These are phyloP conservation scores for Hypoxylon sp. DNA, from an alignment of 2,329 filamentous ascomycete genomes.

Conservation along the genomic window DNA sequence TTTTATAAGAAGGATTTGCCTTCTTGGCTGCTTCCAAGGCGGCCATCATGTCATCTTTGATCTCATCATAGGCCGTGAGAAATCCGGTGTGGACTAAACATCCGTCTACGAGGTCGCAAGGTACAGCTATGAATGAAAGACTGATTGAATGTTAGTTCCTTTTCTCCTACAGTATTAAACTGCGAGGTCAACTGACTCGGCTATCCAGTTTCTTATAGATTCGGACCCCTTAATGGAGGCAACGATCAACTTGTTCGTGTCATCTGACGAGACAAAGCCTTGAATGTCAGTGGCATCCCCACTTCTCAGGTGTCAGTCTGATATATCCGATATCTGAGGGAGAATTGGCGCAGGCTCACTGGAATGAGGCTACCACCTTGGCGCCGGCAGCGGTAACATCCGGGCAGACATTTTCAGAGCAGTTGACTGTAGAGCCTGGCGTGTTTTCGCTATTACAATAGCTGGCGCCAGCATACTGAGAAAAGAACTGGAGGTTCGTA, in stretches of 20 bases:
- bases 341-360: conserved; percentile 47
- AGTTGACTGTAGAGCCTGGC: conserved; percentile 58
- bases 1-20: conserved; percentile 63
- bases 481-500: conserved; percentile 60
- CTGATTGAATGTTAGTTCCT: conserved; percentile 43
- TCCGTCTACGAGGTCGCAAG: conserved; percentile 55
- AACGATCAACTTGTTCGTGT: conserved; percentile 65
- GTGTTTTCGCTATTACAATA: conserved; percentile 65
- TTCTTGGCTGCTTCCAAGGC: conserved; percentile 59
- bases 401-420: conserved; percentile 59
- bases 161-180: not conserved
- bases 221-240: conserved; percentile 70
- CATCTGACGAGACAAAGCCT: conserved; percentile 66
- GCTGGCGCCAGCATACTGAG: conserved; percentile 64
- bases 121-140: conserved; percentile 56
- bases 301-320: conserved; percentile 49
- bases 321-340: not conserved
- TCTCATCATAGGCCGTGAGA: conserved; percentile 68
- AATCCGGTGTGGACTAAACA: conserved; percentile 72
- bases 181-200: conserved; percentile 56
- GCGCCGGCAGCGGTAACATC: conserved; percentile 58
- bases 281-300: conserved; percentile 59
- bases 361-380: conserved; percentile 59
- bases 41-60: conserved; percentile 57
- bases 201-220: conserved; percentile 72